These are phyloP conservation scores for Pisolithus microcarpus DNA, from an alignment of 768 basidiomycete species.

Conservation along the genomic window DNA sequence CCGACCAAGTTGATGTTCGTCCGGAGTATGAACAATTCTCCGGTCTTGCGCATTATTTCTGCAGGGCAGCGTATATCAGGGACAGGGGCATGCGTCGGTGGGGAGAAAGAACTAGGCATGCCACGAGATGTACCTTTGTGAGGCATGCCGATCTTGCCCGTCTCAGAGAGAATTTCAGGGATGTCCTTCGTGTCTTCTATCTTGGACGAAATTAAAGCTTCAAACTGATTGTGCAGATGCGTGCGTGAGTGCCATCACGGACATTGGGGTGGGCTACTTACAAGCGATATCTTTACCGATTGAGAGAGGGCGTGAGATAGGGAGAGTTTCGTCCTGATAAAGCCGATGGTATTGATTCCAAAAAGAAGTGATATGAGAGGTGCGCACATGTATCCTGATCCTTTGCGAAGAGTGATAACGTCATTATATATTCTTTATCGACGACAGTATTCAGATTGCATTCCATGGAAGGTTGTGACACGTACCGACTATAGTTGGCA, in stretches of 20 bases:
- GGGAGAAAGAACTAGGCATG: background rate
- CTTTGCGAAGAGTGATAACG: slow-evolving; percentile 89
- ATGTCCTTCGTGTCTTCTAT: slow-evolving; percentile 97
- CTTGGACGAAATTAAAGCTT: slow-evolving; percentile 84
- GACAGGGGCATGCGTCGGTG: background rate
- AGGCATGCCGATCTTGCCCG: slow-evolving; percentile 88
- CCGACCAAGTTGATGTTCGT: slow-evolving; percentile 95
- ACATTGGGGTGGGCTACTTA: slow-evolving; percentile 22
- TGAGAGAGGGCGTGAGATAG: slow-evolving; percentile 92
- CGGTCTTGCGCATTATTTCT: slow-evolving; percentile 98
- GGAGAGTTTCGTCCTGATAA: slow-evolving; percentile 84
- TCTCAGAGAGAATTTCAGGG: slow-evolving; percentile 87
- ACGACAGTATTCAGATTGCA: slow-evolving; percentile 17
- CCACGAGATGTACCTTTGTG: slow-evolving; percentile 52
- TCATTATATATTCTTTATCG: slow-evolving; percentile 84
- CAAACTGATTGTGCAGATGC: slow-evolving; percentile 48
- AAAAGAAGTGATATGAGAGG: slow-evolving; percentile 7
- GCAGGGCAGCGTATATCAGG: slow-evolving; percentile 3
- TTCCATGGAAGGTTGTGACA: slow-evolving; percentile 7
- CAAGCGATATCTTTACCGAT: slow-evolving; percentile 94
- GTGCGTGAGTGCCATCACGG: background rate
- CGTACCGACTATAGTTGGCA: slow-evolving; percentile 89
- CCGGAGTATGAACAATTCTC: slow-evolving; percentile 85
- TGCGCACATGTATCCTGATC: slow-evolving; percentile 89
- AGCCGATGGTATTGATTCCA: slow-evolving; percentile 5